Evolutionary conservation across 176 grass and related monocot genomes (phyloP).

Genomic region (Chrysopogon serrulatus): DNA sequence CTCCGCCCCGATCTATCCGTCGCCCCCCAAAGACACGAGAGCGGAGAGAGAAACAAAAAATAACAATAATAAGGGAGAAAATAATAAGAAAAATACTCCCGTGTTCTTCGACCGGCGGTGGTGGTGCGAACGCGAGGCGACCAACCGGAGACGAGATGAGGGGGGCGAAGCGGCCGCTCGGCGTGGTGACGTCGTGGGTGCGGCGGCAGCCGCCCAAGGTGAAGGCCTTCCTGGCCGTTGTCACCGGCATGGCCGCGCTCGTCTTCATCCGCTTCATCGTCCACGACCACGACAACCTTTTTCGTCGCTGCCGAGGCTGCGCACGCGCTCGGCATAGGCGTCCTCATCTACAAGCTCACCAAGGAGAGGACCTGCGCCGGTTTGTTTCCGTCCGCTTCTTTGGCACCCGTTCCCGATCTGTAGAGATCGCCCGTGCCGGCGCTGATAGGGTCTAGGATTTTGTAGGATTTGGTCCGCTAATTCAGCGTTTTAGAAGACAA

Average conservation of each 20-base stretch:
- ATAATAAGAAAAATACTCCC: not conserved
- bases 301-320: slow-evolving; percentile 94
- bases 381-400: slow-evolving; percentile 22
- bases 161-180: slow-evolving; percentile 62
- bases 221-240: slow-evolving; percentile 94
- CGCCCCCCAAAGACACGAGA: not conserved
- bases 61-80: not conserved
- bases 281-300: slow-evolving; percentile 96
- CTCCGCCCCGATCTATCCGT: not conserved
- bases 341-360: slow-evolving; percentile 97
- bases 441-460: not conserved
- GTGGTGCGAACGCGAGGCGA: slow-evolving; percentile 1
- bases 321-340: slow-evolving; percentile 82
- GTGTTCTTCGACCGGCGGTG: slow-evolving; percentile 40
- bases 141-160: slow-evolving; percentile 37
- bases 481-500: not conserved
- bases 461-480: not conserved
- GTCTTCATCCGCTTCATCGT: slow-evolving; percentile 96
- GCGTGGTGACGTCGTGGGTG: slow-evolving; percentile 63
- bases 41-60: not conserved
- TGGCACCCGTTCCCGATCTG: slow-evolving; percentile 21
- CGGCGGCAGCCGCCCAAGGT: slow-evolving; percentile 93
- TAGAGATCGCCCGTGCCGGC: slow-evolving; percentile 8
- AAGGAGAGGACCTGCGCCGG: slow-evolving; percentile 98
- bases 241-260: slow-evolving; percentile 90